Percentiles rank a stretch among this genome's conserved stretches.
Evolutionary conservation across 2,329 filamentous ascomycete genomes (phyloP).

Genomic region (Aspergillus viridinutans): DNA sequence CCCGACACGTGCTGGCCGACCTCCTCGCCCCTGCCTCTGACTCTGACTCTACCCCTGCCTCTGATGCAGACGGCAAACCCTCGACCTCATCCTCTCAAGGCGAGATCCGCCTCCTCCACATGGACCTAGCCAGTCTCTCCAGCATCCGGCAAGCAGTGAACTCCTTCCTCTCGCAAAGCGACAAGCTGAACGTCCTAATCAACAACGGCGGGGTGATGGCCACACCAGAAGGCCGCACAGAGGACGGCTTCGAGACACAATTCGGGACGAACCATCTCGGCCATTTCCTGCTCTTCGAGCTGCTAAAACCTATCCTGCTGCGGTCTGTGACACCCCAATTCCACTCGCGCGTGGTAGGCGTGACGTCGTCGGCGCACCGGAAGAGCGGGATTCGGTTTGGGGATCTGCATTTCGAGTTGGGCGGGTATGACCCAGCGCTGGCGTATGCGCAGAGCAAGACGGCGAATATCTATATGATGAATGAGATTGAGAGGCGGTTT

Average conservation of each 20-base stretch:
- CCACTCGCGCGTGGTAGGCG: conserved; percentile 44
- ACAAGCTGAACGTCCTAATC: conserved; percentile 7
- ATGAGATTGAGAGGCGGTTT: conserved; percentile 49
- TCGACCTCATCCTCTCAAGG: not conserved
- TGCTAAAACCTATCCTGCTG: conserved; percentile 15
- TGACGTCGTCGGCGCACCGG: conserved; percentile 45
- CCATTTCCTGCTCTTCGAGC: conserved; percentile 29
- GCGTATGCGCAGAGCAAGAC: conserved; percentile 50
- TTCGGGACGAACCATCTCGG: conserved; percentile 34
- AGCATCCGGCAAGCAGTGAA: conserved; percentile 23
- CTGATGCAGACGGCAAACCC: no score
- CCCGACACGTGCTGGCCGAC: conserved; percentile 21
- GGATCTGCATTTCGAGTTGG: conserved; percentile 15
- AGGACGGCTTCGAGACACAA: conserved; percentile 33
- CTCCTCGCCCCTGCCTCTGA: conserved; percentile 12
- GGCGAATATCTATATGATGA: conserved; percentile 49
- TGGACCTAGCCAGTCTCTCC: conserved; percentile 30
- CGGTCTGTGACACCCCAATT: conserved; percentile 28
- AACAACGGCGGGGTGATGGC: conserved; percentile 12
- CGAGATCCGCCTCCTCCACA: conserved; percentile 27
- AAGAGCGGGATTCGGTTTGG: conserved; percentile 20
- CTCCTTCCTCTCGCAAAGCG: not conserved
- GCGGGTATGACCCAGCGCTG: conserved; percentile 17
- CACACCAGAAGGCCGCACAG: not conserved
- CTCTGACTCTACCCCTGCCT: not conserved